Base-by-base conservation (phyloP, 176 grass and related monocot species). In the Rhynchospora pubera region DNA sequence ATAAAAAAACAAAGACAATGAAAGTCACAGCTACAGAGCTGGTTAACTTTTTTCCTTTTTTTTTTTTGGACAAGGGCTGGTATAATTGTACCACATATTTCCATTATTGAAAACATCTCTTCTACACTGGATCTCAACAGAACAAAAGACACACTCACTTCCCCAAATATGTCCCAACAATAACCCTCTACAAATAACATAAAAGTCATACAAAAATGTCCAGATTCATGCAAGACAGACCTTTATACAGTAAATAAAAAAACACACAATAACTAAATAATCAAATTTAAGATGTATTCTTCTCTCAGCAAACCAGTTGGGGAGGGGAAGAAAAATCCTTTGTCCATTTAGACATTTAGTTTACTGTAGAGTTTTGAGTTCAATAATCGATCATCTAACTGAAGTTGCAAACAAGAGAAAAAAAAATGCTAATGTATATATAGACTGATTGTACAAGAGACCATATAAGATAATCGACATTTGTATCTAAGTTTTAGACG, bases 1-100 rank as follows among this genome's bases (percentile, higher is more conserved):
- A 3, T 55, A 44, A 28, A 79, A n/a, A 46, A 57, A 83, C 79
- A 72, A 32, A 82, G 21, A 86, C 79, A 51, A 39, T 83, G 82
- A 89, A 60, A 68, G 63, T 82, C 62, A 81, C 47, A 73, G 23
- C 15, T 5, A 88, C 39, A 45, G 34, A 39, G 34, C 34, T 39
- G 34, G 34, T 39, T 39, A 39, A 3, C 34, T 39, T 39, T 39
- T 39, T 28, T 28, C 26, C 26, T 28, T 39, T 39, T 39, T 39
- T 39, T 39, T 39, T 39, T 39, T 39, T 39, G 34, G 34, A 39
- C 2, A 39, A 39, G 34, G 34, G 34, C 2, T 39, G 34, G 34
- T 39, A 39, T 39, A 39, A 39, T 39, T 39, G 2, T 39, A 39
- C 34, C 34, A 39, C 34, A 39, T 39, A 5, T 39, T 39, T 39